phyloP scores from a whole-genome alignment of 1,139 yeast species.

The Scheffersomyces segobiensis region DNA sequence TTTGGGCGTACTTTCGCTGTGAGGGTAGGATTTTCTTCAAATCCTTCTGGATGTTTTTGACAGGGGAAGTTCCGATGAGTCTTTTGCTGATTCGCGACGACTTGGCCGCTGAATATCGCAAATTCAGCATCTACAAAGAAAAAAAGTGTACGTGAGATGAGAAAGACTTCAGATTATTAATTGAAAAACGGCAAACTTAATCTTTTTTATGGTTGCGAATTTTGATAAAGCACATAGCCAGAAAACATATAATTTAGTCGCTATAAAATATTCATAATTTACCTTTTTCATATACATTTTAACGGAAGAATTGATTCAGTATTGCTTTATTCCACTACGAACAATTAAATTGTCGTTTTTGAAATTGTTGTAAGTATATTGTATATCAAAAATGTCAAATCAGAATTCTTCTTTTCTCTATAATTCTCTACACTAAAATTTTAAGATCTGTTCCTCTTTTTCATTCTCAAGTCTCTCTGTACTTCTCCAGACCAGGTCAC shows the following conservation, averaged over 20 bases:
- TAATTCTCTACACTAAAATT: no score
- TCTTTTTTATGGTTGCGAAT: neutral
- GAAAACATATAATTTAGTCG: no score
- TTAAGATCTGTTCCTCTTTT: no score
- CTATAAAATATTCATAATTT: no score
- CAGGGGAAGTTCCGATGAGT: slow-evolving; percentile 15
- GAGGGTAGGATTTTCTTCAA: slow-evolving; percentile 28
- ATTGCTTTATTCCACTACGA: no score
- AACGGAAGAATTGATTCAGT: no score
- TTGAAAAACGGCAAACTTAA: neutral
- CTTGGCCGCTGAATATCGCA: slow-evolving; percentile 44
- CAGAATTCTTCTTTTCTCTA: no score
- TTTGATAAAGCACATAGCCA: neutral
- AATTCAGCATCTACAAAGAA: slow-evolving; percentile 20
- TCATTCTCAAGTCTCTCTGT: neutral
- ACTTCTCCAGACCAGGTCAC: neutral
- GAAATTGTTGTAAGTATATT: no score
- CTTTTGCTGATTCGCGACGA: slow-evolving; percentile 35
- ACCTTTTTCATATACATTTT: no score
- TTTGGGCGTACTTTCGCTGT: slow-evolving; percentile 24
- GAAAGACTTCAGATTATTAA: neutral
- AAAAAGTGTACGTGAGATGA: neutral
- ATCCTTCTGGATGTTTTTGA: slow-evolving; percentile 16
- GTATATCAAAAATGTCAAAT: no score
- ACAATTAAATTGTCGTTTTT: no score